Percentiles rank a stretch among this genome's conserved stretches.
phyloP scores from a whole-genome alignment of 352 stramenopile genomes.

The Pythium biforme region DNA sequence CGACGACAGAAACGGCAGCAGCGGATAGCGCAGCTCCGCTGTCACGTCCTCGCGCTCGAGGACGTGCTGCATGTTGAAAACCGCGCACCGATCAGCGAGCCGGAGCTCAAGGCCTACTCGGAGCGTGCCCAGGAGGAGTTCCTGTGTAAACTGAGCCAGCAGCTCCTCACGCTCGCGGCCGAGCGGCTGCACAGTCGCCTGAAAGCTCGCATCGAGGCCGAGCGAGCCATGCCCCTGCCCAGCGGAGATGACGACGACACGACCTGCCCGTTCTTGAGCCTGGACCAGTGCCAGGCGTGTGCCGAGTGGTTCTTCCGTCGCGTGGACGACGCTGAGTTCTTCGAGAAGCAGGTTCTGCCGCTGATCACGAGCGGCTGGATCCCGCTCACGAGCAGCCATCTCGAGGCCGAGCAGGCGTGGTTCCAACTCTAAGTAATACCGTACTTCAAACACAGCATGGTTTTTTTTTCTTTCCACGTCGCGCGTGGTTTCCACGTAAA shows the following conservation, averaged over 20 bases:
- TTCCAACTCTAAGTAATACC: conserved; percentile 31
- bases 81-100: conserved; percentile 24
- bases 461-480: background rate
- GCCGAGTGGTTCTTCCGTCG: conserved; percentile 24
- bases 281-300: conserved; percentile 42
- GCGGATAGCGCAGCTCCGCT: conserved; percentile 20
- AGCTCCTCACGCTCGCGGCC: conserved; percentile 34
- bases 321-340: conserved; percentile 22
- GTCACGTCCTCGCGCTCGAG: conserved; percentile 9
- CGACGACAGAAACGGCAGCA: conserved; percentile 10
- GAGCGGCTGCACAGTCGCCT: conserved; percentile 40
- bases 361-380: conserved; percentile 40
- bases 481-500: conserved; percentile 5
- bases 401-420: conserved; percentile 34
- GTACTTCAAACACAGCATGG: too few relatives aligned
- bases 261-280: conserved; percentile 32
- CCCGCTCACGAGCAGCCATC: conserved; percentile 20
- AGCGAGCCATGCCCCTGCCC: conserved; percentile 3
- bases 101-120: conserved; percentile 29
- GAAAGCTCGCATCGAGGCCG: conserved; percentile 32
- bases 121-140: conserved; percentile 29
- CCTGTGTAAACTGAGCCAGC: conserved; percentile 31
- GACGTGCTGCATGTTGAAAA: conserved; percentile 24
- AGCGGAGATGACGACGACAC: conserved; percentile 11
- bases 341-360: conserved; percentile 35